Percentiles rank a stretch among this genome's conserved stretches.
Evolutionary conservation across 768 basidiomycete species (phyloP).

Genomic region (Hygrophoropsis aurantiaca): DNA sequence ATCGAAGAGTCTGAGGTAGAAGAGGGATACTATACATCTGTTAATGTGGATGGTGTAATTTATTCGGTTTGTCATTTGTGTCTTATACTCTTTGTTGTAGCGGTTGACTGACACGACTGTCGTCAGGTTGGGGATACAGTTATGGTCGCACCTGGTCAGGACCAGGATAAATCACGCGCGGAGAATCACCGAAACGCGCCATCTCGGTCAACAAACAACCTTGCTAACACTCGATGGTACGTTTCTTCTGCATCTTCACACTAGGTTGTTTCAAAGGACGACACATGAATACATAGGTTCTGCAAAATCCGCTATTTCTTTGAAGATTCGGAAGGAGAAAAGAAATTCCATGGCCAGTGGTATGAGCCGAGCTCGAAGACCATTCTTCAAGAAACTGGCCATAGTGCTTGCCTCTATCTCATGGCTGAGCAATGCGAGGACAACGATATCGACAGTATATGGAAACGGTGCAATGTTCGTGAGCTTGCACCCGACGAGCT

Average conservation of each 20-base stretch:
- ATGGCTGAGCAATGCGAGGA: slow-evolving; percentile 56
- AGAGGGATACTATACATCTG: slow-evolving; percentile 41
- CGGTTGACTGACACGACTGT: too few species aligned
- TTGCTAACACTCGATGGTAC: slow-evolving; percentile 63
- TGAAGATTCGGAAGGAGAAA: slow-evolving; percentile 36
- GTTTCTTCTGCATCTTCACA: too few species aligned
- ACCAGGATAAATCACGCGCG: slow-evolving; percentile 41
- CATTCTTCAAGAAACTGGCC: slow-evolving; percentile 62
- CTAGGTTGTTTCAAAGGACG: too few species aligned
- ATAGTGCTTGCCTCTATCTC: slow-evolving; percentile 58
- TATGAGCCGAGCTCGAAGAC: slow-evolving; percentile 63
- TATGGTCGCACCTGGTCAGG: slow-evolving; percentile 59
- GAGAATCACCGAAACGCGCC: slow-evolving; percentile 37
- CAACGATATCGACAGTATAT: slow-evolving; percentile 54
- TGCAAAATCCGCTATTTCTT: slow-evolving; percentile 66
- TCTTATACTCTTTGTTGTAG: not conserved
- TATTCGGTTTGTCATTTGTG: slow-evolving; percentile 44
- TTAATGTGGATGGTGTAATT: slow-evolving; percentile 53
- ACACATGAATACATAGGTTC: too few species aligned
- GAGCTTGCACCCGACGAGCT: slow-evolving; percentile 39
- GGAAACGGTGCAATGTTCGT: slow-evolving; percentile 53
- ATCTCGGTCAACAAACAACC: slow-evolving; percentile 50
- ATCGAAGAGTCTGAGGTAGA: slow-evolving; percentile 17
- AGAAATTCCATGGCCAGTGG: slow-evolving; percentile 75
- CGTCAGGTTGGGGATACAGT: slow-evolving; percentile 62